phyloP scores from a whole-genome alignment of 208 protist species.

The Angomonas ambiguus region DNA sequence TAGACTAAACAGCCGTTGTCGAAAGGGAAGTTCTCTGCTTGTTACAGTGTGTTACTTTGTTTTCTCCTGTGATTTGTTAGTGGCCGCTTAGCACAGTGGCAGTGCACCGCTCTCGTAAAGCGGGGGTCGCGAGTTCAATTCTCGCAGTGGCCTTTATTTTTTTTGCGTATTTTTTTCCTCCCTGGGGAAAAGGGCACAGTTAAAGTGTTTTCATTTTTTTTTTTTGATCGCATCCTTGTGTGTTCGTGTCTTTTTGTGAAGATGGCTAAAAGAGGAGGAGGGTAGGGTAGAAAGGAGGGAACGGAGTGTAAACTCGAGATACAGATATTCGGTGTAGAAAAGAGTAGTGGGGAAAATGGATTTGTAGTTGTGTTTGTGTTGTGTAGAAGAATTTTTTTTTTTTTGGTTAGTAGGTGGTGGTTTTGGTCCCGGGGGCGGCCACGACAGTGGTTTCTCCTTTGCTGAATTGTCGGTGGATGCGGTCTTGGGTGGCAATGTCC shows the following conservation, averaged over 20 bases:
- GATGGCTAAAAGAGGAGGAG: too few species aligned
- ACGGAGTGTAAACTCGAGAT: constrained; percentile 1
- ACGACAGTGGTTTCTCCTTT: constrained; percentile 28
- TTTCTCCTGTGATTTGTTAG: background rate
- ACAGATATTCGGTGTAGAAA: background rate
- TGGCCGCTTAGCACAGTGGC: constrained; percentile 94
- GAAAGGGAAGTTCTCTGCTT: background rate
- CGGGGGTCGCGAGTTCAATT: constrained; percentile 95
- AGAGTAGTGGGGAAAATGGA: background rate
- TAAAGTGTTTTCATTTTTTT: too few species aligned
- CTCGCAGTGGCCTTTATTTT: constrained; percentile 88
- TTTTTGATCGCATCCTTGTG: background rate
- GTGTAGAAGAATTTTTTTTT: constrained; percentile 2
- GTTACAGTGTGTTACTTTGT: background rate
- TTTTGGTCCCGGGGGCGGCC: constrained; percentile 36
- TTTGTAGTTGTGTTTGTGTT: constrained; percentile 15
- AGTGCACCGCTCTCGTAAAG: constrained; percentile 96
- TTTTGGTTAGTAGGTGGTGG: constrained; percentile 34
- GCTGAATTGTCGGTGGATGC: constrained; percentile 69
- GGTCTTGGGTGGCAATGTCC: constrained; percentile 60
- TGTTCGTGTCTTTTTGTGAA: background rate
- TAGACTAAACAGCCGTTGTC: constrained; percentile 68
- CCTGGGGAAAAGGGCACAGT: too few species aligned
- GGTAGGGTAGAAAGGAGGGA: background rate
- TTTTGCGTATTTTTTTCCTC: constrained; percentile 24